Evolutionary conservation across 768 basidiomycete species (phyloP).

Genomic region (Mycena capillaripes): DNA sequence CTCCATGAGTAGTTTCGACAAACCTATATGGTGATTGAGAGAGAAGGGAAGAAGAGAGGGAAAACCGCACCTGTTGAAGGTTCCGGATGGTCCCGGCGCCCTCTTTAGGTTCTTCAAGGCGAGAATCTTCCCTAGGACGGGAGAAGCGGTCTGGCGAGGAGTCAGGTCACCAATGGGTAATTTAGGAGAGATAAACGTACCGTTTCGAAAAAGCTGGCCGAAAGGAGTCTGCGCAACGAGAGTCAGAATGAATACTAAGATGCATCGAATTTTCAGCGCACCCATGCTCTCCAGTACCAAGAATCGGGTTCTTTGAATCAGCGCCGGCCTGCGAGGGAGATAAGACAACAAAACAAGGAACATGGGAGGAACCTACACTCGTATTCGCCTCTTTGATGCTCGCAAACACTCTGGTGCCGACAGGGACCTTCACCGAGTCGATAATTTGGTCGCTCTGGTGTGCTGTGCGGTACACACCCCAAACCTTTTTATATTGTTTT

Average conservation of each 20-base stretch:
- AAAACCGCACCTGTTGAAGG: conserved; percentile 51
- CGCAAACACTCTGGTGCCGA: conserved; percentile 50
- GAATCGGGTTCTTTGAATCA: conserved; percentile 47
- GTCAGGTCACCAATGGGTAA: neutral
- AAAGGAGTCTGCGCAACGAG: conserved; percentile 44
- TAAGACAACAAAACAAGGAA: conserved; percentile 8
- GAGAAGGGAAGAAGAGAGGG: neutral
- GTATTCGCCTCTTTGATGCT: conserved; percentile 54
- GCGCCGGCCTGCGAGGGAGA: conserved; percentile 38
- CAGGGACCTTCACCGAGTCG: conserved; percentile 44
- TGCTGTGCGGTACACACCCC: conserved; percentile 58
- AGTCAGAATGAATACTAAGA: neutral
- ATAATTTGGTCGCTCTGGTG: conserved; percentile 41
- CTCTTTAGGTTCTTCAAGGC: conserved; percentile 56
- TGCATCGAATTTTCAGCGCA: conserved; percentile 24
- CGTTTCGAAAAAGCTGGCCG: conserved; percentile 55
- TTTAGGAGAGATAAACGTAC: conserved; percentile 39
- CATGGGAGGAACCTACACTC: conserved; percentile 49
- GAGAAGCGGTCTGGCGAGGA: conserved; percentile 55
- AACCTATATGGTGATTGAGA: conserved; percentile 44
- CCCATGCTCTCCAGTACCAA: conserved; percentile 49
- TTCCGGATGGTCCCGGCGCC: conserved; percentile 54
- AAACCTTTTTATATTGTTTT: conserved; percentile 43
- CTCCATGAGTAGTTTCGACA: conserved; percentile 50
- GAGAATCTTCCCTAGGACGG: conserved; percentile 61